Conservation (phyloP, 1,139 yeast species). For the Suhomyces bolitotheri region DNA sequence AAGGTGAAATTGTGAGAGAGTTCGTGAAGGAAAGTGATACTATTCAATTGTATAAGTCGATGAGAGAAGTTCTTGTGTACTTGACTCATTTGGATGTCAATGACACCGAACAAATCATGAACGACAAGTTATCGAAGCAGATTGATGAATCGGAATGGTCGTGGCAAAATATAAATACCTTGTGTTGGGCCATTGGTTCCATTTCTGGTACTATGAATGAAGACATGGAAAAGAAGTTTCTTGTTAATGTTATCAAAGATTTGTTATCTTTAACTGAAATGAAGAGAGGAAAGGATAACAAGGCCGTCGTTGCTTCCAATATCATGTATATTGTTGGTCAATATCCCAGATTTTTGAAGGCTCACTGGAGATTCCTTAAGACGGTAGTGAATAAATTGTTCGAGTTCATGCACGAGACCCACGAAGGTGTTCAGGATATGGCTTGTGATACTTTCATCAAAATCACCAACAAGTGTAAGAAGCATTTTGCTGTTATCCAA, state of each 20-base stretch:
- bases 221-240: conserved; percentile 92
- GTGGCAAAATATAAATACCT: conserved; percentile 94
- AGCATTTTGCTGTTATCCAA: conserved; percentile 89
- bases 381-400: conserved; percentile 93
- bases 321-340: conserved; percentile 99
- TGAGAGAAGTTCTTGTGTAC: conserved; percentile 94
- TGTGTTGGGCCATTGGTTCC: conserved; percentile 99
- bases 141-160: conserved; percentile 98
- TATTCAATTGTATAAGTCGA: conserved; percentile 88
- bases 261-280: conserved; percentile 87
- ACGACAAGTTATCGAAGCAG: conserved; percentile 84
- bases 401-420: conserved; percentile 99
- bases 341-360: conserved; percentile 93
- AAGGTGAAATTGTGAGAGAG: conserved; percentile 97
- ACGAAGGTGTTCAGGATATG: conserved; percentile 99
- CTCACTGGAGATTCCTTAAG: conserved; percentile 96
- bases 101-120: conserved; percentile 93
- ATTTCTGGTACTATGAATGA: conserved; percentile 99
- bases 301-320: conserved; percentile 98
- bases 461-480: conserved; percentile 90
- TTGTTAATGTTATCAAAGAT: conserved; percentile 91
- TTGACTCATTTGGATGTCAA: conserved; percentile 92
- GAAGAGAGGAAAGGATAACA: conserved; percentile 96
- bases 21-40: conserved; percentile 97
- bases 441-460: conserved; percentile 98